Percentiles rank a stretch among this genome's conserved stretches.
Evolutionary conservation across 2,329 filamentous ascomycete genomes (phyloP).

Genomic region (Apiospora phragmitis): DNA sequence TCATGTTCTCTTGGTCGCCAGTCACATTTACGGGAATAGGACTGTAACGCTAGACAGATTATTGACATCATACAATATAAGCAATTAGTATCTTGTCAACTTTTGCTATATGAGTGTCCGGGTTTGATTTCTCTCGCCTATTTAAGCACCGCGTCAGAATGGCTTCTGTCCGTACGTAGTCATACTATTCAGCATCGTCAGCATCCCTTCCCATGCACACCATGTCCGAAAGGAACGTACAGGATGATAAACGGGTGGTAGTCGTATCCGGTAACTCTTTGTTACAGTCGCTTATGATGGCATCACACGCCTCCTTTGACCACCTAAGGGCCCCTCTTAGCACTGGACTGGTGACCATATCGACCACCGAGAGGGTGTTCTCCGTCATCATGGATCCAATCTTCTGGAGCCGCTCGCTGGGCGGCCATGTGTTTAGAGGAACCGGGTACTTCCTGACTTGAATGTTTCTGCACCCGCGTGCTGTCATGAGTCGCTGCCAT

Average conservation of each 20-base stretch:
- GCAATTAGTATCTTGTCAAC: too few relatives aligned
- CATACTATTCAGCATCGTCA: background rate
- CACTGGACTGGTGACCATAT: slow-evolving; percentile 23
- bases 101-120: too few relatives aligned
- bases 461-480: background rate
- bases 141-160: background rate
- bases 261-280: slow-evolving; percentile 28
- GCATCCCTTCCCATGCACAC: background rate
- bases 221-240: slow-evolving; percentile 21
- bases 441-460: slow-evolving; percentile 27
- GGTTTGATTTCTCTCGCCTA: too few relatives aligned
- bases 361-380: slow-evolving; percentile 30
- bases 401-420: slow-evolving; percentile 30
- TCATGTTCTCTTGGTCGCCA: too few relatives aligned
- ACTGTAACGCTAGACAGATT: too few relatives aligned
- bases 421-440: slow-evolving; percentile 30
- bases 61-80: too few relatives aligned
- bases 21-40: too few relatives aligned
- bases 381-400: slow-evolving; percentile 30
- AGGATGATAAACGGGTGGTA: slow-evolving; percentile 31
- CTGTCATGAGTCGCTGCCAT: background rate
- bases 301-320: slow-evolving; percentile 25
- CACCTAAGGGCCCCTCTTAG: slow-evolving; percentile 25
- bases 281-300: slow-evolving; percentile 23
- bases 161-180: slow-evolving; percentile 5